These are phyloP conservation scores for Phytophthora aleatoria DNA, from an alignment of 352 stramenopile species.

Conservation along the genomic window DNA sequence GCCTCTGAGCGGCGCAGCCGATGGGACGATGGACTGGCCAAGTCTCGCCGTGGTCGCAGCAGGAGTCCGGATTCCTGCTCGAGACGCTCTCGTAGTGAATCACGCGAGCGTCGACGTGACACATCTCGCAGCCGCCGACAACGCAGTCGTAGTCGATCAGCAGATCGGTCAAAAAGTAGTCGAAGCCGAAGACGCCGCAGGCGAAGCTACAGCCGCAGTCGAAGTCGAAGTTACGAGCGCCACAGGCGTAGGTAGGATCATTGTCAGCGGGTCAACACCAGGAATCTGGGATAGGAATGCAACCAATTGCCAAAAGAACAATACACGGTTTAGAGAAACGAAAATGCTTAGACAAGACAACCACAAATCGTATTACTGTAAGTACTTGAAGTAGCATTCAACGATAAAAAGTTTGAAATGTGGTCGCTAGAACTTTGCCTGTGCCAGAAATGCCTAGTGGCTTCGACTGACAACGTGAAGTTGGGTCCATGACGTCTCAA, in stretches of 20 bases:
- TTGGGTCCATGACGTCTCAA: too few relatives aligned
- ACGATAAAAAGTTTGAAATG: too few relatives aligned
- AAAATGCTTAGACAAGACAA: too few relatives aligned
- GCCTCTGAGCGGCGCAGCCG: slow-evolving; percentile 19
- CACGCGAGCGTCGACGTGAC: slow-evolving; percentile 17
- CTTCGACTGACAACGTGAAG: too few relatives aligned
- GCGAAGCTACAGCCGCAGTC: slow-evolving; percentile 29
- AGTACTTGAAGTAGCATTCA: too few relatives aligned
- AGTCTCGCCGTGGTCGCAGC: slow-evolving; percentile 5
- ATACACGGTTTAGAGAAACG: too few relatives aligned
- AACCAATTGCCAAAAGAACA: not conserved
- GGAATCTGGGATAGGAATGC: not conserved
- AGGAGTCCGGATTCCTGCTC: slow-evolving; percentile 13
- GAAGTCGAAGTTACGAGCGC: slow-evolving; percentile 29
- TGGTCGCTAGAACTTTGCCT: too few relatives aligned
- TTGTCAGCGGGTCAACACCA: not conserved
- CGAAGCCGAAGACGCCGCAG: slow-evolving; percentile 25
- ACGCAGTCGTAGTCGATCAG: slow-evolving; percentile 34
- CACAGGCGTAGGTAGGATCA: slow-evolving; percentile 15
- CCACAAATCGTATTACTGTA: too few relatives aligned
- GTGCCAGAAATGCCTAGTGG: too few relatives aligned
- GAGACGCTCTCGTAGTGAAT: slow-evolving; percentile 24
- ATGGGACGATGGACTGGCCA: slow-evolving; percentile 27
- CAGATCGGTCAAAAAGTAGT: slow-evolving; percentile 22
- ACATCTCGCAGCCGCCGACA: slow-evolving; percentile 13